A percentile compares a stretch with the other conserved stretches of the same genome.
Conservation (phyloP, 2,329 filamentous ascomycete species). For the Trichoderma guizhouense region DNA sequence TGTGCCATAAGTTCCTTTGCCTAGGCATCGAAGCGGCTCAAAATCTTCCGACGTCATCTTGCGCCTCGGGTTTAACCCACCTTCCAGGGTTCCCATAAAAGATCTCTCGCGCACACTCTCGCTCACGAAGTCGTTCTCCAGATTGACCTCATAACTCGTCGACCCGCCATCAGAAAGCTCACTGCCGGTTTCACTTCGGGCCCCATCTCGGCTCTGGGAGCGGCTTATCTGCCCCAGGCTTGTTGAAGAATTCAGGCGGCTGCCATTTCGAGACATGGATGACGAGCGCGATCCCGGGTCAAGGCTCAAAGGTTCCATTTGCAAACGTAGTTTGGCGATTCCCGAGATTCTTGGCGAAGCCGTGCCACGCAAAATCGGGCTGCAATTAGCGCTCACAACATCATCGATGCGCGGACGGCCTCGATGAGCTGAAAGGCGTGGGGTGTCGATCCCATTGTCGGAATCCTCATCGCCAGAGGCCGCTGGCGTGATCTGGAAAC, state of each 20-base stretch:
- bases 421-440: conserved; percentile 37
- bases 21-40: conserved; percentile 83
- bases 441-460: conserved; percentile 43
- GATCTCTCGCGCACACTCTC: conserved; percentile 51
- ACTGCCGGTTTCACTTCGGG: conserved; percentile 50
- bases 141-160: conserved; percentile 79
- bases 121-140: conserved; percentile 83
- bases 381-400: conserved; percentile 61
- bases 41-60: conserved; percentile 95
- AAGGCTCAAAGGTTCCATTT: conserved; percentile 75
- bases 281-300: conserved; percentile 53
- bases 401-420: conserved; percentile 48
- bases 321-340: conserved; percentile 77
- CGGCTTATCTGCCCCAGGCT: conserved; percentile 57
- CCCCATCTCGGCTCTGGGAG: conserved; percentile 54
- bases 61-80: conserved; percentile 54
- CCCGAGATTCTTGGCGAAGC: conserved; percentile 61
- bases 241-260: conserved; percentile 34
- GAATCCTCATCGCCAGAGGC: conserved; percentile 58
- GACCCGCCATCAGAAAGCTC: conserved; percentile 63
- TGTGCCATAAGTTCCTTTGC: conserved; percentile 94
- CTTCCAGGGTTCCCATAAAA: conserved; percentile 48
- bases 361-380: conserved; percentile 53
- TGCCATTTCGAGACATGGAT: conserved; percentile 54
- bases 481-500: conserved; percentile 53